Evolutionary conservation across 148 eudicot species (phyloP).

Genomic region (Agrostemma githago): DNA sequence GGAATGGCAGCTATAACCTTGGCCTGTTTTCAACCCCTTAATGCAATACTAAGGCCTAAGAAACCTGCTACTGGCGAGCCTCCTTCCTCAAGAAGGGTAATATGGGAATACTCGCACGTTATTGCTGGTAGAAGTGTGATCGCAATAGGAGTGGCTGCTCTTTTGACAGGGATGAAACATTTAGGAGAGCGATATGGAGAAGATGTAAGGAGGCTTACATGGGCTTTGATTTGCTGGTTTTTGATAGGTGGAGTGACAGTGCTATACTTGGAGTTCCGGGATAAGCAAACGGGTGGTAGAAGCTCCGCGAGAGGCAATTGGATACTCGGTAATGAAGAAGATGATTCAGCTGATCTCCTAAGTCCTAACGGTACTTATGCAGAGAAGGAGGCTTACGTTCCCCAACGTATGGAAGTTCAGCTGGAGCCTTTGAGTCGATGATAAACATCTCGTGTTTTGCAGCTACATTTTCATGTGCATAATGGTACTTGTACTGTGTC

Average conservation of each 20-base stretch:
- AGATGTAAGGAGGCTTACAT: constrained; percentile 57
- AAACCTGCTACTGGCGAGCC: constrained; percentile 56
- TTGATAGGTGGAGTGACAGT: constrained; percentile 48
- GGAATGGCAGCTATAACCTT: constrained; percentile 63
- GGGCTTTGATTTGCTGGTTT: constrained; percentile 85
- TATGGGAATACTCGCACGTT: constrained; percentile 80
- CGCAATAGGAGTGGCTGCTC: constrained; percentile 63
- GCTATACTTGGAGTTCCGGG: constrained; percentile 62
- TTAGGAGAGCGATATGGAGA: constrained; percentile 79
- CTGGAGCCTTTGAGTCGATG: constrained; percentile 67
- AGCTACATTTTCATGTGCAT: constrained; percentile 20
- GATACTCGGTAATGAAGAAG: constrained; percentile 81
- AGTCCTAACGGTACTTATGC: constrained; percentile 34
- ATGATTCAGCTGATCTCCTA: constrained; percentile 73
- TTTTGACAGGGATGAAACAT: constrained; percentile 81
- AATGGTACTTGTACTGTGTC: constrained; percentile 19
- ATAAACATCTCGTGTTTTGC: constrained; percentile 12
- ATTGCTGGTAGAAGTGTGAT: constrained; percentile 66
- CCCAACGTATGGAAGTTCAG: constrained; percentile 79
- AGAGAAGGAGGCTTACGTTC: constrained; percentile 46
- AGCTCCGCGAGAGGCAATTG: constrained; percentile 52
- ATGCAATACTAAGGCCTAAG: constrained; percentile 74
- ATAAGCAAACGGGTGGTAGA: constrained; percentile 40
- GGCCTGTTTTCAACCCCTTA: constrained; percentile 67
- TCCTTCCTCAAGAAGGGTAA: constrained; percentile 40